These are phyloP conservation scores for Parafenestella ontariensis DNA, from an alignment of 2,329 filamentous ascomycete species.

Conservation along the genomic window DNA sequence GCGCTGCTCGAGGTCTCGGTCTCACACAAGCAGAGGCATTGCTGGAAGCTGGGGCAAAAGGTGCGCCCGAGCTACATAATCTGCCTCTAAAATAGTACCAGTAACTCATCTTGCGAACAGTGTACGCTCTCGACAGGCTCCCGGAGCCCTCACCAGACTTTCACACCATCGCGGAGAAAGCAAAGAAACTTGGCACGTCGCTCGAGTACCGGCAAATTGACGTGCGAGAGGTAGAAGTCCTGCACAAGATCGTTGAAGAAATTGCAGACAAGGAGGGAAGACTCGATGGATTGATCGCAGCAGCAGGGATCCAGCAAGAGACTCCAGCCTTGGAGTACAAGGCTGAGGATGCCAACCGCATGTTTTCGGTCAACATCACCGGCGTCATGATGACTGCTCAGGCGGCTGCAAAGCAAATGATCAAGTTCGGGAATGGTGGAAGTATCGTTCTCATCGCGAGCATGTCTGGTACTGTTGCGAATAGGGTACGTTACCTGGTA, in stretches of 20 bases:
- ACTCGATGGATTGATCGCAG: slow-evolving; percentile 79
- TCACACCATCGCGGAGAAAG: slow-evolving; percentile 67
- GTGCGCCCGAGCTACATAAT: slow-evolving; percentile 40
- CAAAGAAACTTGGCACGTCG: slow-evolving; percentile 68
- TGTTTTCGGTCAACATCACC: slow-evolving; percentile 68
- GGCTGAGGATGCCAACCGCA: slow-evolving; percentile 65
- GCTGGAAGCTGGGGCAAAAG: slow-evolving; percentile 75
- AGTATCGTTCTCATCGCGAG: slow-evolving; percentile 69
- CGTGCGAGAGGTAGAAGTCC: slow-evolving; percentile 72
- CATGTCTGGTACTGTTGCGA: slow-evolving; percentile 68
- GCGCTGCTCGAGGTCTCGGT: slow-evolving; percentile 75
- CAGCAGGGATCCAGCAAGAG: slow-evolving; percentile 82
- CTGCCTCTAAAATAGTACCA: background rate
- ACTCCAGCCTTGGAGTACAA: slow-evolving; percentile 81
- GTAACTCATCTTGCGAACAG: slow-evolving; percentile 43
- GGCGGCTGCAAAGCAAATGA: slow-evolving; percentile 70
- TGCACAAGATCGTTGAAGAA: slow-evolving; percentile 71
- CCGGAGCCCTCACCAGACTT: slow-evolving; percentile 68
- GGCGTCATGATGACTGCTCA: slow-evolving; percentile 70
- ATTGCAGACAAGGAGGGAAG: slow-evolving; percentile 76
- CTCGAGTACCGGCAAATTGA: slow-evolving; percentile 81
- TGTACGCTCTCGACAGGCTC: slow-evolving; percentile 72
- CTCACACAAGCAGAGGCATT: slow-evolving; percentile 75
- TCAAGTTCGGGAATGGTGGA: slow-evolving; percentile 64
- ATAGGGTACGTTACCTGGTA: slow-evolving; percentile 59